phyloP scores from a whole-genome alignment of 306 rosid genomes.

The Vigna angularis region DNA sequence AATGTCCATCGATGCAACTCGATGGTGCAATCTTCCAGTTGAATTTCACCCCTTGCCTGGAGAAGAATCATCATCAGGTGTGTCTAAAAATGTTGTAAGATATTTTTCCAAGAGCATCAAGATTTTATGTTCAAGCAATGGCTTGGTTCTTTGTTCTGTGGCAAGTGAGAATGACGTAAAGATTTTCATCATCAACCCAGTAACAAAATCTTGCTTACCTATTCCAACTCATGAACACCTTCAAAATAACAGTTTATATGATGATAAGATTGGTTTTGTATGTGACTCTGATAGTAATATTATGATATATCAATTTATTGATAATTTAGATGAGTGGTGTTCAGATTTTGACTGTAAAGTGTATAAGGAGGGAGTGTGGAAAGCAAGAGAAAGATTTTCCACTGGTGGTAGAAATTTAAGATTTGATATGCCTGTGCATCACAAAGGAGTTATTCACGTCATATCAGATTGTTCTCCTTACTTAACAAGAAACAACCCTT shows the following conservation, averaged over 20 bases:
- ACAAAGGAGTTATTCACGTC: background rate
- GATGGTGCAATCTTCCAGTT: too few relatives aligned
- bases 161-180: background rate
- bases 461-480: background rate
- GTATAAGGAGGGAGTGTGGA: too few relatives aligned
- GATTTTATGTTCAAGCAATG: background rate
- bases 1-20: too few relatives aligned
- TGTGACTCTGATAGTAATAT: background rate
- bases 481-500: background rate
- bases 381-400: too few relatives aligned
- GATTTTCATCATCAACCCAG: background rate
- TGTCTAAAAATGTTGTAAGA: background rate
- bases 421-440: background rate
- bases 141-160: background rate
- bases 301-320: background rate
- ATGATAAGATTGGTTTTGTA: background rate
- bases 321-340: background rate
- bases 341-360: background rate
- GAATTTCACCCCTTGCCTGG: too few relatives aligned
- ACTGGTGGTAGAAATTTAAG: background rate
- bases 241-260: background rate
- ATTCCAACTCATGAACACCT: background rate
- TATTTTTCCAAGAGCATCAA: background rate
- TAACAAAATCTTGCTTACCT: background rate
- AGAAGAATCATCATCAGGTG: background rate